A percentile compares a stretch with the other conserved stretches of the same genome.
These are phyloP conservation scores for Blastobotrys ciferrii DNA, from an alignment of 1,139 yeast genomes.

Conservation along the genomic window DNA sequence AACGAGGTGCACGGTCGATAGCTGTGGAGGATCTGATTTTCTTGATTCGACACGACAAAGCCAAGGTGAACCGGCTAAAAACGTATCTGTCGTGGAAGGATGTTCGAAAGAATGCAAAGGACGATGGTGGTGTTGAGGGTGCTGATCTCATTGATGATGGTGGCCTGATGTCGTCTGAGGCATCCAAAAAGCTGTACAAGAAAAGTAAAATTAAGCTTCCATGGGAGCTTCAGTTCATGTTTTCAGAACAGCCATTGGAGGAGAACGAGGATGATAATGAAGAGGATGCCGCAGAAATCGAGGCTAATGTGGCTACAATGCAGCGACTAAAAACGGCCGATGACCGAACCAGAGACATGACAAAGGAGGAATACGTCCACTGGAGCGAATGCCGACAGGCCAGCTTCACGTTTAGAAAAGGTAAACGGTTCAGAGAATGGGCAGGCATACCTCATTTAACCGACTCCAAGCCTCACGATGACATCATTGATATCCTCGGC, in stretches of 20 bases:
- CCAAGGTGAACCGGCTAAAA: conserved; percentile 85
- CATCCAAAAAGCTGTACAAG: conserved; percentile 62
- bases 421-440: conserved; percentile 94
- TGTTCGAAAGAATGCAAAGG: conserved; percentile 95
- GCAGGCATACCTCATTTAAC: conserved; percentile 81
- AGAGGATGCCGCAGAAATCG: conserved; percentile 83
- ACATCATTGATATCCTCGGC: conserved; percentile 92
- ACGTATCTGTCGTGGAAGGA: conserved; percentile 97
- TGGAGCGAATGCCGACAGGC: conserved; percentile 99
- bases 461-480: conserved; percentile 92
- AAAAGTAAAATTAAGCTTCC: conserved; percentile 83
- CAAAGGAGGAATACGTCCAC: conserved; percentile 94
- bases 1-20: conserved; percentile 80
- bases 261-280: conserved; percentile 67
- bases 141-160: conserved; percentile 53
- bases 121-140: conserved; percentile 72
- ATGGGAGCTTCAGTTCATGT: conserved; percentile 95
- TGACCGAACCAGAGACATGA: conserved; percentile 90
- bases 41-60: conserved; percentile 87
- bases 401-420: conserved; percentile 89
- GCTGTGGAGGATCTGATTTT: conserved; percentile 93
- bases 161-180: conserved; percentile 38
- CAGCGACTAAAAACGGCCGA: conserved; percentile 90
- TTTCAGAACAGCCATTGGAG: conserved; percentile 81
- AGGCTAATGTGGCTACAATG: conserved; percentile 84